A percentile compares a stretch with the other conserved stretches of the same genome.
Evolutionary conservation across 257 asterid species (phyloP).

Genomic region (Solanum dulcamara): DNA sequence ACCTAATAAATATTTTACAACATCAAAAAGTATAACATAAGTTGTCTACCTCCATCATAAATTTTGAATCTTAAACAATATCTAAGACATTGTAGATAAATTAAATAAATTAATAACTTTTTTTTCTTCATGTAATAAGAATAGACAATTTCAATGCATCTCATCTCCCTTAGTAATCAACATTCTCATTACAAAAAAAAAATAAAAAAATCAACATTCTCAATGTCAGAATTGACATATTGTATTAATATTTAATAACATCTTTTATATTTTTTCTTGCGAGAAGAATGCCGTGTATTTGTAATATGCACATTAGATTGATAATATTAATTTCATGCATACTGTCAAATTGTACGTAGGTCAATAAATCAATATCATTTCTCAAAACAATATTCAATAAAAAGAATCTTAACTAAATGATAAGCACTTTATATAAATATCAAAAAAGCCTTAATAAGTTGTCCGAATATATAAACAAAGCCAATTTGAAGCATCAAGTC

Average conservation of each 20-base stretch:
- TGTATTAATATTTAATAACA: no score
- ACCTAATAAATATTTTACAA: neutral
- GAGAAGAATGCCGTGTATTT: no score
- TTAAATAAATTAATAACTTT: no score
- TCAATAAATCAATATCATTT: no score
- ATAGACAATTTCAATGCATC: neutral
- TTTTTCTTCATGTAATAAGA: neutral
- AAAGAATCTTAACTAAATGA: neutral
- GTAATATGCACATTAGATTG: neutral
- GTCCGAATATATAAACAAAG: neutral
- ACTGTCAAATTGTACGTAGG: neutral
- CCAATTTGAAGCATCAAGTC: neutral
- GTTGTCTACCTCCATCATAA: neutral
- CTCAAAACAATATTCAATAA: neutral
- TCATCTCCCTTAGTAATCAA: neutral
- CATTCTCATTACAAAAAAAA: no score
- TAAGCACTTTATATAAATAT: no score
- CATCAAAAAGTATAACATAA: neutral
- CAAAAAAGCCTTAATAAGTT: no score
- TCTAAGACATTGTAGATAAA: no score
- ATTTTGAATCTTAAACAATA: neutral
- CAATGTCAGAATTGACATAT: neutral
- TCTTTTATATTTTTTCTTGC: no score
- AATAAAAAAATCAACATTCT: no score
- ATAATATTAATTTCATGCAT: no score